Evolutionary conservation across 2,329 filamentous ascomycete species (phyloP), one percentile per base, ranked within the genome.

Genomic region (Aspergillus costaricaensis): DNA sequence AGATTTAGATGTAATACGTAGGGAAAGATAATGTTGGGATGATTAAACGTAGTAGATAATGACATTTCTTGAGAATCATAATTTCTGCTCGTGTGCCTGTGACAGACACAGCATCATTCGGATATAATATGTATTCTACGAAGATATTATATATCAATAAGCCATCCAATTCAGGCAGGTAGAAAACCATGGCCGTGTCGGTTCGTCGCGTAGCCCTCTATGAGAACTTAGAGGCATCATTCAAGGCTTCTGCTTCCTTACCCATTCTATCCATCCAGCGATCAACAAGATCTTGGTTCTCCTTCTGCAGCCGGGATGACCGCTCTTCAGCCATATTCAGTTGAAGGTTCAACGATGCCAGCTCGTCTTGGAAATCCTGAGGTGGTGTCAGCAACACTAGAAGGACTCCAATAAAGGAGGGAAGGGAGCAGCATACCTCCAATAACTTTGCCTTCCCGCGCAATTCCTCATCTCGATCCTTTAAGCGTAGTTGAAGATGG

Each of bases 181-280:
- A 25, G 15, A 21, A 21, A 14, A 21, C 36, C 21, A 36, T 3
- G 32, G 32, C 10, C 17, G 2, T 52, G 32, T 10, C 47, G 21
- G n/a, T 32, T 50, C 23, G 36, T 43, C 27, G 41, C 9, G 17
- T 44, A 44, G 41, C 19, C 9, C 5, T 44, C 8, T 68, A 81
- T 55, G 78, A 80, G 67, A 76, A 82, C 50, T 77, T 80, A 39
- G 80, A 80, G 59, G 80, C 77, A 54, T 83, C 74, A 70, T 98
- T 98, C 89, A 96, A 93, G 64, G 86, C 88, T 58, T 95, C 91
- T 10, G 91, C 94, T 79, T 97, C 93, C 72, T 88, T 85, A 4
- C 88, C 89, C 85, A 95, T 95, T 65, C 89, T 84, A 72, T 86
- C 87, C 90, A 98, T 93, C 92, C 93, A 98, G 57, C 95, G 84